Conservation (phyloP, 139 green algal genomes). For the Closterium sp. region DNA sequence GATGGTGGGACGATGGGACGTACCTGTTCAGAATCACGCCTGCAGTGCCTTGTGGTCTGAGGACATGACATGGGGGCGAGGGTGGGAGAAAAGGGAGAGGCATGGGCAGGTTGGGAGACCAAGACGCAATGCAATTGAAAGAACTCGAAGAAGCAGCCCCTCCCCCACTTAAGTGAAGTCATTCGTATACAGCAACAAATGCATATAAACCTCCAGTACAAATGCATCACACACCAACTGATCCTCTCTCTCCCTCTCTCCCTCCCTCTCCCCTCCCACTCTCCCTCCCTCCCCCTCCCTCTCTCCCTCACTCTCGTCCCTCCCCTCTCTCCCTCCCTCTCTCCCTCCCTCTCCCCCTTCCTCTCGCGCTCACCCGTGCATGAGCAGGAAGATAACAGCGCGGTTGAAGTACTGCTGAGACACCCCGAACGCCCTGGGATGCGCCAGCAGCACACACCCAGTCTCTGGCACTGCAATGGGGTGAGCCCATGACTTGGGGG, state of each 20-base stretch:
- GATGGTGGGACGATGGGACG: not conserved
- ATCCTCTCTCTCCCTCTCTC: not conserved
- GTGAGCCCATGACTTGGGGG: conserved; percentile 71
- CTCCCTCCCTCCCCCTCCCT: too few relatives aligned
- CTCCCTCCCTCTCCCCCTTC: not conserved
- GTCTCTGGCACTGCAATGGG: conserved; percentile 66
- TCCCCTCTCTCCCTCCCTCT: not conserved
- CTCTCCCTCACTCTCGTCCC: not conserved
- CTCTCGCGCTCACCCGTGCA: conserved; percentile 5
- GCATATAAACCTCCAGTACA: too few relatives aligned
- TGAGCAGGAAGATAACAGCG: too few relatives aligned
- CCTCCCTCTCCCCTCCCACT: not conserved
- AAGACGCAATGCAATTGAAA: too few relatives aligned
- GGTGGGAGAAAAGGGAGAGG: not conserved
- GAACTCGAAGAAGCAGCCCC: too few relatives aligned
- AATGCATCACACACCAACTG: not conserved
- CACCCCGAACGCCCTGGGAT: conserved; percentile 67
- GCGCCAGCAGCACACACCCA: conserved; percentile 79
- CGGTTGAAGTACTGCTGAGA: conserved; percentile 77
- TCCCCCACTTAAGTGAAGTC: too few relatives aligned
- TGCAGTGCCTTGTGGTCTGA: conserved; percentile 52
- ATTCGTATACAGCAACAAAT: too few relatives aligned
- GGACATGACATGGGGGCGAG: not conserved
- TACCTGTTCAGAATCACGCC: conserved; percentile 82
- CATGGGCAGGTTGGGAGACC: too few relatives aligned